Evolutionary conservation across 1,284 basidiomycete genomes (phyloP).

Genomic region (Ustilago nuda): DNA sequence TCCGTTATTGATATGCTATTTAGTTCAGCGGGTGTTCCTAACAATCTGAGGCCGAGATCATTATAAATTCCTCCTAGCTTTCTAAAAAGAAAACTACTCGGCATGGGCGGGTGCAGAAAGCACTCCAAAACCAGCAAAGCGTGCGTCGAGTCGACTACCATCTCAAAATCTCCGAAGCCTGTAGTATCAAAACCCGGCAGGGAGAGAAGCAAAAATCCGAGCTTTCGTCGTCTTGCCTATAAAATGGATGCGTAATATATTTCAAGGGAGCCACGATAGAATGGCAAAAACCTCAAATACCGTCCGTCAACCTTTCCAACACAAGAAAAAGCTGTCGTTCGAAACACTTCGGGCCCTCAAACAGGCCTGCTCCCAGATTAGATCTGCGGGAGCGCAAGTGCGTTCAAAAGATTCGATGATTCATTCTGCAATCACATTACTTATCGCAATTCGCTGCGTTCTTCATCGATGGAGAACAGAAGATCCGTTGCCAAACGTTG

Average conservation of each 20-base stretch:
- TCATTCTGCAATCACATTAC: conserved; percentile 1
- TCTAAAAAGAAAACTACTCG: too few species aligned
- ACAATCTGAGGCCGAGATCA: too few species aligned
- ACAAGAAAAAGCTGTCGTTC: background rate
- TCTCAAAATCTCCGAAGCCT: too few species aligned
- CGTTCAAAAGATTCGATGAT: conserved; percentile 1
- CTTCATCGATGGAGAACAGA: background rate
- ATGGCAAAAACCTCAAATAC: background rate
- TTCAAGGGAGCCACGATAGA: background rate
- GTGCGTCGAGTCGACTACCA: background rate
- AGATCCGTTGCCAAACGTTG: background rate
- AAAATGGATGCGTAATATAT: too few species aligned
- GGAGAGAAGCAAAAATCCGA: too few species aligned
- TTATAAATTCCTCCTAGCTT: too few species aligned
- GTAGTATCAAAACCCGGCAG: too few species aligned
- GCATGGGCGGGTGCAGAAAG: too few species aligned
- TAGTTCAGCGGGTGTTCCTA: too few species aligned
- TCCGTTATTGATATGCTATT: too few species aligned
- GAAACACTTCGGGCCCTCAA: background rate
- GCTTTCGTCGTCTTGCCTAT: too few species aligned
- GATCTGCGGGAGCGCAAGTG: conserved; percentile 1
- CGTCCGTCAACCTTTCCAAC: background rate
- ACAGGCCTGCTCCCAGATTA: background rate
- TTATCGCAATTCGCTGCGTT: conserved; percentile 1
- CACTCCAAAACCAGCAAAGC: background rate